Evolutionary conservation across 805 yeast genomes (phyloP), one percentile per base, ranked within the genome.

Genomic region (Schizosaccharomyces octosporus): DNA sequence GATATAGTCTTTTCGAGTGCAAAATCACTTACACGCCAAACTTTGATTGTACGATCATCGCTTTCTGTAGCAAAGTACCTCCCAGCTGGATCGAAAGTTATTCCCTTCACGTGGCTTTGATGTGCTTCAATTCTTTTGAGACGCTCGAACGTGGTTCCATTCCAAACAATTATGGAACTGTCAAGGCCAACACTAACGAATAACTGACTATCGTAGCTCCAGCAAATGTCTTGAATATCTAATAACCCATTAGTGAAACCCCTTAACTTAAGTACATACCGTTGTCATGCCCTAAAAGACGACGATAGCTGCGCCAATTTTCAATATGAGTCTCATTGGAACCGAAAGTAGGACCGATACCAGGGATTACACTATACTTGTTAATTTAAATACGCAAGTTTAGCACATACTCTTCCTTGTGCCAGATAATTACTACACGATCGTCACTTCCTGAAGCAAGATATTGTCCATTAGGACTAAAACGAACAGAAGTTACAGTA

Each of bases 41-140:
- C 81, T 63, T 95, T 78, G 59, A 90, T 82, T 0, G 96, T 84
- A 68, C 98, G 77, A 72, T 93, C 99, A 72, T 93, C 99, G 1
- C 60, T 41, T 21, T 57, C 48, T 0, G 99, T 90, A 6, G 95
- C 97, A 74, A 93, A 93, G 71, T 87, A 93, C 72, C 93, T 93
- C 71, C 88, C 88, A 2, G 98, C 98, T 0, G 99, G 99, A 70
- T 93, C 99, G 71, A 93, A 93, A 1, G 90, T 90, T 13, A 93
- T 86, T 62, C 98, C 97, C 71, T 93, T 93, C 32, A 93, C 97
- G 73, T 86, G 90, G 1, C 95, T 85, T 69, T 87, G 94, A 70
- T 93, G 98, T 27, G 88, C 83, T 68, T 90, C 97, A 67, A 87
- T 85, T 41, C 95, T 75, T 69, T 87, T 87, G 62, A 90, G 80